Base-by-base conservation (phyloP, 169 alveolate species). In the Eimeria sp. region DNA sequence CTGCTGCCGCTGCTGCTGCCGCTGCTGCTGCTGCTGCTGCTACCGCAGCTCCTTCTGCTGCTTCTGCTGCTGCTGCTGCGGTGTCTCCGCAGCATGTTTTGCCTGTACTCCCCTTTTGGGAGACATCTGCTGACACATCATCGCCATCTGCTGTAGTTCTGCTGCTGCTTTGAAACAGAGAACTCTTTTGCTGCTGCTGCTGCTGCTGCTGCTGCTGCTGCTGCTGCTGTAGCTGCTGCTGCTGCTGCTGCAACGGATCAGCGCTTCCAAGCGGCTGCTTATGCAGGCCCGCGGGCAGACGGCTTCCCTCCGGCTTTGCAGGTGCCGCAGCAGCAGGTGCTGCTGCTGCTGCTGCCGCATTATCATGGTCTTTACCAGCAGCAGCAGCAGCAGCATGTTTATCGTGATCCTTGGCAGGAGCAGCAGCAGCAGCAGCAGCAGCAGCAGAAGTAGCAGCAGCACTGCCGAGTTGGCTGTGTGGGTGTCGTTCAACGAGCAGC, bases 161-260 rank as follows among this genome's bases (percentile, higher is more conserved):
- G 61, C 70, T 80, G 61, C 67, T 51, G 40, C 89, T 80, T 16
- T 73, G 84, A 16, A 40, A 27, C 65, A 22, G 70, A 47, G 67
- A 47, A n/a, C 58, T 18, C 89, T 80, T 5, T 45, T 49, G 89
- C 45, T 80, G 89, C 89, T 80, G 89, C 89, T 80, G 89, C 89
- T 49, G 89, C 89, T 47, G 89, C 70, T 73, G 70, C 43, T 18
- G 63, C 70, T 80, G 89, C 30, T 30, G 57, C 70, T 20, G 45
- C 45, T 16, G 65, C 16, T 20, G 70, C 61, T 40, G 27, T 67
- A 47, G 45, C 27, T 43, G 89, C 61, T 6, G 89, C 89, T 80
- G 70, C 89, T 45, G 34, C 67, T 78, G 89, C 89, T 80, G 61
- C 45, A n/a, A 20, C 70, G 27, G 70, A 65, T 25, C 70, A 47